These are phyloP conservation scores for Oryza nivara DNA, from an alignment of 176 grass and related monocot genomes.

Conservation along the genomic window DNA sequence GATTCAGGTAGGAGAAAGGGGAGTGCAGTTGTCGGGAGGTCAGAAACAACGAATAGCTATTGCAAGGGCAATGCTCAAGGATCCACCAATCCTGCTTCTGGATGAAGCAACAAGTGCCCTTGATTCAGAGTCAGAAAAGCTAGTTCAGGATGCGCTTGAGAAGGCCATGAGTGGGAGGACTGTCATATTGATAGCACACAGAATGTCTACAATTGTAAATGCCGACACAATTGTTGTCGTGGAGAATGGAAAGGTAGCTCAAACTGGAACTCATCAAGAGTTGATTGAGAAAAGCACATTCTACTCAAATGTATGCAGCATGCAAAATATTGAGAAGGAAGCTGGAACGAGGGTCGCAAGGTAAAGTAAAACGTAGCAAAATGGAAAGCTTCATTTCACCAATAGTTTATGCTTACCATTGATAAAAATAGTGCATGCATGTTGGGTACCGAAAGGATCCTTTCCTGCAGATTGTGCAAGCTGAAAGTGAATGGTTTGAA, in stretches of 20 bases:
- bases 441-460: not conserved
- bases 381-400: slow-evolving; percentile 25
- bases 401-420: slow-evolving; percentile 3
- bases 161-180: slow-evolving; percentile 50
- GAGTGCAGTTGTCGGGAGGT: slow-evolving; percentile 57
- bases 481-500: not conserved
- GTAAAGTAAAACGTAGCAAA: slow-evolving; percentile 33
- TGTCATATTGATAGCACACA: slow-evolving; percentile 59
- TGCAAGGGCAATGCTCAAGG: slow-evolving; percentile 57
- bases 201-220: slow-evolving; percentile 53
- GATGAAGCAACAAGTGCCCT: slow-evolving; percentile 67
- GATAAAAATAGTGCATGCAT: slow-evolving; percentile 29
- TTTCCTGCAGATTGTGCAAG: not conserved
- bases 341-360: slow-evolving; percentile 30
- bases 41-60: slow-evolving; percentile 63
- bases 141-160: slow-evolving; percentile 53
- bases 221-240: slow-evolving; percentile 60
- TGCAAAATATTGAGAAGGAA: slow-evolving; percentile 49
- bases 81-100: slow-evolving; percentile 58
- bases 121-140: slow-evolving; percentile 60
- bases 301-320: slow-evolving; percentile 46
- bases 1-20: slow-evolving; percentile 52
- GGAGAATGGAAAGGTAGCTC: slow-evolving; percentile 51
- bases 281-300: slow-evolving; percentile 46
- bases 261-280: slow-evolving; percentile 52